Conservation (phyloP, 1,284 basidiomycete genomes). For the Chalciporus piperatoides region DNA sequence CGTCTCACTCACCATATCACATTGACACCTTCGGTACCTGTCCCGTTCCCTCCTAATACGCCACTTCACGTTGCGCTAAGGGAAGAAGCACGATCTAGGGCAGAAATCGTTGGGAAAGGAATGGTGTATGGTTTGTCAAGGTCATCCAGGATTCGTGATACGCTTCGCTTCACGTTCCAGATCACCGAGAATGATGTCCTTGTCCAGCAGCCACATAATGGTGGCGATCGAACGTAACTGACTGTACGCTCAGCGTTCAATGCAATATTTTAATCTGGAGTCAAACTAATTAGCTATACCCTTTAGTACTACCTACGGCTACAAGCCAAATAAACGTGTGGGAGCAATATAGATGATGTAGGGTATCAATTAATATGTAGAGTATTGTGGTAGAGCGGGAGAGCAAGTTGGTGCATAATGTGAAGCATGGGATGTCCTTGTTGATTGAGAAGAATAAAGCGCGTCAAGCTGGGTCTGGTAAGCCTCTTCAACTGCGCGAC, state of each 20-base stretch:
- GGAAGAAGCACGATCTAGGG: conserved; percentile 26
- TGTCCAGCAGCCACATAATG: conserved; percentile 2
- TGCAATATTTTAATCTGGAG: background rate
- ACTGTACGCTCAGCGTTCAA: background rate
- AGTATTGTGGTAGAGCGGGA: background rate
- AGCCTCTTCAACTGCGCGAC: conserved; percentile 57
- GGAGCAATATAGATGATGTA: conserved; percentile 16
- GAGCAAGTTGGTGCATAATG: conserved; percentile 10
- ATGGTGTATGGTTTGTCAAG: conserved; percentile 33
- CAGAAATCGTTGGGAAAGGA: conserved; percentile 20
- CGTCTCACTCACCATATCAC: conserved; percentile 48
- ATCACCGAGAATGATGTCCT: conserved; percentile 25
- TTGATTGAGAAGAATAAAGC: conserved; percentile 39
- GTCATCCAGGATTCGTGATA: conserved; percentile 25
- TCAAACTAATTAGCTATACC: conserved; percentile 8
- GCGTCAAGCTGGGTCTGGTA: conserved; percentile 52
- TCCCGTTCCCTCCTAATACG: conserved; percentile 27
- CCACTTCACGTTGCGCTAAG: conserved; percentile 27
- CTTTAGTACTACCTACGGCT: conserved; percentile 4
- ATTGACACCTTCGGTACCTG: conserved; percentile 28
- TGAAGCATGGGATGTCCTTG: background rate
- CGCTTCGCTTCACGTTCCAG: conserved; percentile 21
- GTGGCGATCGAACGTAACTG: background rate
- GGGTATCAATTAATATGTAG: conserved; percentile 19
- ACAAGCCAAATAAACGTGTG: background rate